Conservation (phyloP, 2,329 filamentous ascomycete species). For the Aspergillus brunneoviolaceus region DNA sequence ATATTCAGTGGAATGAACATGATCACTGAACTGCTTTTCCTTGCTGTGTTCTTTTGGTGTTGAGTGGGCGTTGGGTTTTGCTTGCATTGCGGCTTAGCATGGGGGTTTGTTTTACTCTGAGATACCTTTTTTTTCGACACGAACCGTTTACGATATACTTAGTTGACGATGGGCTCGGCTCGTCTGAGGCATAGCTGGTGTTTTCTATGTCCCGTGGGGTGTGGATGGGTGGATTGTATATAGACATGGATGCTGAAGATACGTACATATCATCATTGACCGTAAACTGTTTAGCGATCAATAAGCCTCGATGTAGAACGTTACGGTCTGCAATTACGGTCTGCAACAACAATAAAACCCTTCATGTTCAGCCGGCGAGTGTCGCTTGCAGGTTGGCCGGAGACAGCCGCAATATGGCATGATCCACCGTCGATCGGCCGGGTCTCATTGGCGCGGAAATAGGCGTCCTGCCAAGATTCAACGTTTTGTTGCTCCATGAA, state of each 20-base stretch:
- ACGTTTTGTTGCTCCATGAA: not conserved
- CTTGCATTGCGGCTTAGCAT: too few species aligned
- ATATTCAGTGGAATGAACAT: conserved; percentile 45
- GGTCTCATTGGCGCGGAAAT: conserved; percentile 1
- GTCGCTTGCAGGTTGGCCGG: not conserved
- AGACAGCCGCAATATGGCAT: not conserved
- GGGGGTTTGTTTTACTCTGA: too few species aligned
- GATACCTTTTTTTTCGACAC: too few species aligned
- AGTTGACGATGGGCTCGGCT: too few species aligned
- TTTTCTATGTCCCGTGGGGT: too few species aligned
- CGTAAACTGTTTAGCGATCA: too few species aligned
- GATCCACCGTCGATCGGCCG: not conserved
- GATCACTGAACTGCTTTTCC: conserved; percentile 18
- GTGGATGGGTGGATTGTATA: not conserved
- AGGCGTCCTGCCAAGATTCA: not conserved
- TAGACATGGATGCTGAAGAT: not conserved
- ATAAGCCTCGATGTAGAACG: not conserved
- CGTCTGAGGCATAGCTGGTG: too few species aligned
- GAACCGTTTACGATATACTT: too few species aligned
- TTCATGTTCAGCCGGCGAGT: not conserved
- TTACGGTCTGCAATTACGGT: too few species aligned
- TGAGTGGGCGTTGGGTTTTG: not conserved
- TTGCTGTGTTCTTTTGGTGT: not conserved
- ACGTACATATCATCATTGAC: not conserved
- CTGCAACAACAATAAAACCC: too few species aligned